A percentile compares a stretch with the other conserved stretches of the same genome.
Conservation (phyloP, 2,329 filamentous ascomycete genomes). For the Chaetomium strumarium region DNA sequence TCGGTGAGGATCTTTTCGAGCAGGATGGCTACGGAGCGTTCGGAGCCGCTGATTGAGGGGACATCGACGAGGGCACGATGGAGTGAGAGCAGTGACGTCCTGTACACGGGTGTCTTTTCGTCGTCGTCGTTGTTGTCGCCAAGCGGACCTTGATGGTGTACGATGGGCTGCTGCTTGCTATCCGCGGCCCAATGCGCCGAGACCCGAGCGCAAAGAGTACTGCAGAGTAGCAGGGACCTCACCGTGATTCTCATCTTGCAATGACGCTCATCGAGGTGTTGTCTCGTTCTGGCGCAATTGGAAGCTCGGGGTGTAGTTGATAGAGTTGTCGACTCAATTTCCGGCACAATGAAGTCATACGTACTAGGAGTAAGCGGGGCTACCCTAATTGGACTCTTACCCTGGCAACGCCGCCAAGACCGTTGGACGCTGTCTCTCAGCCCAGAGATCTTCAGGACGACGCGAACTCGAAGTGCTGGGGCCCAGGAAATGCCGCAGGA, state of each 20-base stretch:
- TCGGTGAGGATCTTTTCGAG: conserved; percentile 59
- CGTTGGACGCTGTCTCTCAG: neutral
- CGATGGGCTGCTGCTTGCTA: conserved; percentile 4
- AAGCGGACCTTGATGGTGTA: neutral
- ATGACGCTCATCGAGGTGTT: too few relatives aligned
- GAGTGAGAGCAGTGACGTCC: conserved; percentile 57
- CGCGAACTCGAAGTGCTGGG: too few relatives aligned
- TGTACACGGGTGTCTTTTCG: conserved; percentile 33
- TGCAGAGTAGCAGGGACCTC: conserved; percentile 12
- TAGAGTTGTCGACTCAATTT: neutral
- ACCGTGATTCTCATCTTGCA: conserved; percentile 15
- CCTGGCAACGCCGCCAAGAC: neutral
- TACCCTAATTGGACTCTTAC: neutral
- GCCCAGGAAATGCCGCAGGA: too few relatives aligned
- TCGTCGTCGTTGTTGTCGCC: neutral
- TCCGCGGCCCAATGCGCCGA: neutral
- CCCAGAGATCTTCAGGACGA: too few relatives aligned
- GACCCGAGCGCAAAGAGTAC: conserved; percentile 2
- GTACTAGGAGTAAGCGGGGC: neutral
- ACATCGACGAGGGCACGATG: conserved; percentile 71
- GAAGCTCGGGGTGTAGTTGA: neutral
- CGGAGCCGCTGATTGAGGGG: conserved; percentile 64
- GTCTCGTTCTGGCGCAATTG: neutral
- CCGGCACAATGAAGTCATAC: conserved; percentile 14
- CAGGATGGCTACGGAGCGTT: conserved; percentile 62